Percentiles rank a stretch among this genome's conserved stretches.
phyloP scores from a whole-genome alignment of 139 green algal genomes.

The Chlorella ohadii region DNA sequence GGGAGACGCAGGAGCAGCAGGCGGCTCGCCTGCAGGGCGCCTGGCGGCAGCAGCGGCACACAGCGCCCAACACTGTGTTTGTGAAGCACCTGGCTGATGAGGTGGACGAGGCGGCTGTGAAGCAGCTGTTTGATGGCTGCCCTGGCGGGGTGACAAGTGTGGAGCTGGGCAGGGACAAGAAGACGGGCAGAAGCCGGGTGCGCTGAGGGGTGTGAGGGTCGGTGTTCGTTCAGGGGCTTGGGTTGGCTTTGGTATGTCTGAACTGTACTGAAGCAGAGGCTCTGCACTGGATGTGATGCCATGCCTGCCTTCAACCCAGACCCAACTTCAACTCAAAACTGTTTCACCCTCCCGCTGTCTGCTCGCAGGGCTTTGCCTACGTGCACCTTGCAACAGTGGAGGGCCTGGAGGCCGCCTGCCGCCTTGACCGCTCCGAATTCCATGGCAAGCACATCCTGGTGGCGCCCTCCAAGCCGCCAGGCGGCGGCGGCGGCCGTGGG shows the following conservation, averaged over 20 bases:
- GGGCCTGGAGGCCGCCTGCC: slow-evolving; percentile 58
- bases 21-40: neutral
- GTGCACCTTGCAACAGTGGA: slow-evolving; percentile 74
- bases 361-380: slow-evolving; percentile 82
- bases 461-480: slow-evolving; percentile 69
- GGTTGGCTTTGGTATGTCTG: too few relatives aligned
- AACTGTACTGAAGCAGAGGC: too few relatives aligned
- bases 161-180: slow-evolving; percentile 55
- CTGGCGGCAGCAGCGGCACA: slow-evolving; percentile 33
- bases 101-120: slow-evolving; percentile 50
- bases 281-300: too few relatives aligned
- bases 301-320: too few relatives aligned
- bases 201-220: neutral
- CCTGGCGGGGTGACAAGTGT: slow-evolving; percentile 55
- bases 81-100: slow-evolving; percentile 52
- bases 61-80: slow-evolving; percentile 56
- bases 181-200: slow-evolving; percentile 47
- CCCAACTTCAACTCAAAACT: too few relatives aligned
- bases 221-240: too few relatives aligned
- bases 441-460: slow-evolving; percentile 68
- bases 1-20: slow-evolving; percentile 15
- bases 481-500: neutral
- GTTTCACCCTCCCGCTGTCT: too few relatives aligned
- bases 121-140: slow-evolving; percentile 59
- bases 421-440: slow-evolving; percentile 52